Conservation (phyloP, 371 early-diverging fungal species). For the Lichtheimia hyalospora region DNA sequence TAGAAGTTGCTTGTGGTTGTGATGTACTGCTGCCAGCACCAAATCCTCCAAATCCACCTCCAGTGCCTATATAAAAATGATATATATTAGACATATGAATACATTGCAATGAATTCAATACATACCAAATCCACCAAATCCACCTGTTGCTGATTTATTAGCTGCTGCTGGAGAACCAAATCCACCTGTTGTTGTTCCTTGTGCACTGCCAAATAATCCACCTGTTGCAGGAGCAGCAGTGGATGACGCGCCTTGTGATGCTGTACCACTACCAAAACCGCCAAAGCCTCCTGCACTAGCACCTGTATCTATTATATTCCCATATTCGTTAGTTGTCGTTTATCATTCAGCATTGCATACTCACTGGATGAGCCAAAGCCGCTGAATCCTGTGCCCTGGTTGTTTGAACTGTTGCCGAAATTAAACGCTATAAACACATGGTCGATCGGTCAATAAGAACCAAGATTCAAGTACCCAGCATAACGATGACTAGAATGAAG, state of each 20-base stretch:
- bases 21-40: conserved; percentile 1
- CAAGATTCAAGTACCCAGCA: no score
- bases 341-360: conserved; percentile 5
- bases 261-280: conserved; percentile 26
- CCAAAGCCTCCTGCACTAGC: conserved; percentile 23
- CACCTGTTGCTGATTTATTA: conserved; percentile 6
- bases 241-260: conserved; percentile 18
- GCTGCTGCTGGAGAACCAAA: conserved; percentile 13
- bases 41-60: not conserved
- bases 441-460: no score
- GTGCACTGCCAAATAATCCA: conserved; percentile 7
- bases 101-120: no score
- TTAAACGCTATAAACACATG: conserved; percentile 24
- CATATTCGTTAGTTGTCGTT: not conserved
- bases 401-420: conserved; percentile 29
- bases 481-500: no score
- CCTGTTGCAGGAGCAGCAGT: conserved; percentile 19
- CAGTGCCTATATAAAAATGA: no score
- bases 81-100: no score
- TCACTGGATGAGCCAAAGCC: conserved; percentile 13
- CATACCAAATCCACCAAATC: not conserved
- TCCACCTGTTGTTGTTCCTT: conserved; percentile 1
- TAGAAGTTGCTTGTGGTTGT: conserved; percentile 1
- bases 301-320: not conserved
- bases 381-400: conserved; percentile 25